Evolutionary conservation across 1,139 yeast species (phyloP), one percentile per base, ranked within the genome.

Genomic region (Yamadazyma taylorii): DNA sequence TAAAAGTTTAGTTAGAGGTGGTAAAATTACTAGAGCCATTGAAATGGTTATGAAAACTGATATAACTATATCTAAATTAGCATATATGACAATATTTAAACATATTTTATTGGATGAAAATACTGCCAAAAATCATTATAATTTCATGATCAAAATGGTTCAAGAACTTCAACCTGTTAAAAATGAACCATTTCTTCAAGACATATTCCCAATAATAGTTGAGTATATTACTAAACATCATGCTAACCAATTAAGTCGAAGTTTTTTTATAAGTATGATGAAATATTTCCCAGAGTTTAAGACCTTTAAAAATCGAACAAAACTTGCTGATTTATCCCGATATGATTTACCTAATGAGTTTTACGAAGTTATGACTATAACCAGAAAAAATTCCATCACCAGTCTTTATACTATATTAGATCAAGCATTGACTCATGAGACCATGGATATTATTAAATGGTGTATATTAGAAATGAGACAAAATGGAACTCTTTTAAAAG

Each of bases 391-490:
- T 35, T 23, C 33, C 27, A 13, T 34, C 32, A 25, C 29, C n/a
- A 35, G 43, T 15, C 23, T 46, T 17, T n/a, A 24, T 2, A 12
- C 31, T 7, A 23, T 48, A 41, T 37, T 48, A 58, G 36, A 37
- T 11, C 47, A 48, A 23, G 63, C 73, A 1, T 30, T 59, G 3
- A 33, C 37, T 19, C 58, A 56, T 4, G 46, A 54, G 12, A 67
- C 68, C 38, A 10, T 30, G 3, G 47, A 44, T 7, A 48, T 58
- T 5, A 33, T 63, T 3, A 35, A 42, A 17, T 70, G 75, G 75
- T 48, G 56, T 17, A 51, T 63, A 6, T 53, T 55, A 5, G 72
- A 67, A 45, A 52, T 68, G 47, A 51, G 66, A 36, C 39, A 42
- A 11, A 39, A 50, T 26, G 75, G 75, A 2, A 45, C 61, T 34